A percentile compares a stretch with the other conserved stretches of the same genome.
These are phyloP conservation scores for Penicillium sp. DNA, from an alignment of 2,329 filamentous ascomycete species.

Conservation along the genomic window DNA sequence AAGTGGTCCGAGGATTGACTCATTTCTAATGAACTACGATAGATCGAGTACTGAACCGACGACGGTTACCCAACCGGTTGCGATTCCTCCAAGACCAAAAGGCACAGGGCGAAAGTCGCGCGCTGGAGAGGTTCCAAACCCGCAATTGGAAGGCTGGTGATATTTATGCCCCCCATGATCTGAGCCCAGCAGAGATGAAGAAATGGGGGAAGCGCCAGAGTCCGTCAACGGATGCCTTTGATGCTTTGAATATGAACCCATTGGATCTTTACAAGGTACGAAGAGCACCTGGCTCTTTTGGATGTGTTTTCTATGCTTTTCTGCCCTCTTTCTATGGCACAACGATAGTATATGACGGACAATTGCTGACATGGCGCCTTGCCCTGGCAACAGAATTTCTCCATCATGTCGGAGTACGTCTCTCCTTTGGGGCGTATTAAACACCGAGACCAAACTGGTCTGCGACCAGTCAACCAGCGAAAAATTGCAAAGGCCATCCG, in stretches of 20 bases:
- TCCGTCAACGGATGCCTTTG: constrained; percentile 68
- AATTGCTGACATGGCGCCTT: constrained; percentile 10
- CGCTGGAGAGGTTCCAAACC: constrained; percentile 46
- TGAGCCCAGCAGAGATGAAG: constrained; percentile 71
- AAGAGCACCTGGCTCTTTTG: no score
- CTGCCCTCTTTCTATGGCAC: not conserved
- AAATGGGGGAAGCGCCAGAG: constrained; percentile 67
- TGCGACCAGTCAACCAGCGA: constrained; percentile 86
- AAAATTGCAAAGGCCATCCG: constrained; percentile 90
- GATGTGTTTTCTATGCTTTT: no score
- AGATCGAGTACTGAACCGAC: constrained; percentile 12
- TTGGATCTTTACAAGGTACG: constrained; percentile 81
- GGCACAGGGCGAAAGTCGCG: constrained; percentile 36
- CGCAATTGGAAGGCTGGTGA: constrained; percentile 75
- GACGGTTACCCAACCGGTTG: constrained; percentile 32
- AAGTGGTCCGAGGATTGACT: no score
- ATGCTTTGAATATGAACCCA: constrained; percentile 75
- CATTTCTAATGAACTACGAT: constrained; percentile 6
- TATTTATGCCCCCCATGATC: constrained; percentile 85
- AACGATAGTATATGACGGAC: not conserved
- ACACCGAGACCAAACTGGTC: constrained; percentile 69
- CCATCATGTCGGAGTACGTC: constrained; percentile 85
- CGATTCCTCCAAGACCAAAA: constrained; percentile 39
- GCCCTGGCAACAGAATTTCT: constrained; percentile 68
- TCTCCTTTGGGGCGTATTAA: constrained; percentile 81